A percentile compares a stretch with the other conserved stretches of the same genome.
These are phyloP conservation scores for Yamadazyma akitaensis DNA, from an alignment of 805 yeast genomes.

Conservation along the genomic window DNA sequence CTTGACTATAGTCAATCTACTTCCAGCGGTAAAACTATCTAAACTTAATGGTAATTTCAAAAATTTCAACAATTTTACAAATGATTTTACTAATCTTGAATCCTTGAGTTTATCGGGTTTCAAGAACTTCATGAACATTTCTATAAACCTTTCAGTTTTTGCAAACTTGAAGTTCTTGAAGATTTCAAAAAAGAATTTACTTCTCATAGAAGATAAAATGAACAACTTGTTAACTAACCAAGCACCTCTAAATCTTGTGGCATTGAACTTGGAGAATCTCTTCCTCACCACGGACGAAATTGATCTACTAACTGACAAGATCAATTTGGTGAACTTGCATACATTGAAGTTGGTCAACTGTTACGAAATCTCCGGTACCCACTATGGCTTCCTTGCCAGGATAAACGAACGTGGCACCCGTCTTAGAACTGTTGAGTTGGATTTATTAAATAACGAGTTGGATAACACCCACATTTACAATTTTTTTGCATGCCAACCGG, in stretches of 20 bases:
- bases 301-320: slow-evolving; percentile 3
- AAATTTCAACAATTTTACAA: slow-evolving; percentile 11
- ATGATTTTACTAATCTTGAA: slow-evolving; percentile 10
- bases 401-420: neutral
- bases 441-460: slow-evolving; percentile 8
- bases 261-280: slow-evolving; percentile 13
- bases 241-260: slow-evolving; percentile 2
- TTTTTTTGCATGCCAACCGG: slow-evolving; percentile 1
- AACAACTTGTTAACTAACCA: slow-evolving; percentile 10
- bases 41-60: slow-evolving; percentile 19
- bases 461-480: slow-evolving; percentile 5
- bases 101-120: slow-evolving; percentile 17
- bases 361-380: slow-evolving; percentile 4
- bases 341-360: slow-evolving; percentile 12
- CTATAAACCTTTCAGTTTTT: slow-evolving; percentile 13
- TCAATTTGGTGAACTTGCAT: slow-evolving; percentile 3
- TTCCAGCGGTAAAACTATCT: slow-evolving; percentile 14
- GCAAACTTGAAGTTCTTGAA: slow-evolving; percentile 15
- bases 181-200: slow-evolving; percentile 14
- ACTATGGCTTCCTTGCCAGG: neutral
- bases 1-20: slow-evolving; percentile 11
- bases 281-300: slow-evolving; percentile 10
- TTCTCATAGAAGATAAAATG: slow-evolving; percentile 12
- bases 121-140: slow-evolving; percentile 12
- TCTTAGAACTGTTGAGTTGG: slow-evolving; percentile 8